Evolutionary conservation across 768 basidiomycete genomes (phyloP), one percentile per base, ranked within the genome.

Genomic region (Boletus rubropictus): DNA sequence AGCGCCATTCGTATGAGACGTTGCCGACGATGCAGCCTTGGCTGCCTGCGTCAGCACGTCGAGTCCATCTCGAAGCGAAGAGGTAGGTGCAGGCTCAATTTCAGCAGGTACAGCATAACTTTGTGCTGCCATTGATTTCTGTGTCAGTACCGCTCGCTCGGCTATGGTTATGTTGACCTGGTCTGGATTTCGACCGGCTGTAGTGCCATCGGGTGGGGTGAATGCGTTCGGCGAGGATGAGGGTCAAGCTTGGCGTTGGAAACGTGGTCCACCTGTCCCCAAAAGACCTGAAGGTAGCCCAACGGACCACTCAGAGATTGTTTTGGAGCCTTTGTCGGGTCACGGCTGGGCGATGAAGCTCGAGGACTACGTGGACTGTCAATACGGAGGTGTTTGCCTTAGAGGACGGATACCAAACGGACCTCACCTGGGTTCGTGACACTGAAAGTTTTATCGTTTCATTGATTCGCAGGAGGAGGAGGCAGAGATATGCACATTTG

Each of bases 101-200:
- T 31, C 48, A 35, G 20, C 3, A 28, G 48, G 62, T 46, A 41
- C 54, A 52, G 44, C 48, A 17, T 22, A 37, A 49, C 14, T 56
- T 39, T 68, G 68, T 17, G 57, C 49, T 14, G 52, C 50, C 46
- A 68, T 72, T 57, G 79, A 71, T 49, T 68, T 68, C 59, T 82
- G 80, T 0, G 72, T 75, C 54, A 76, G 69, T 35, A 76, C 78
- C 5, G 84, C 82, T 42, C 81, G 76, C 59, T 91, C 80, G 0
- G 89, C 89, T 11, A 93, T 82, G 3, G 85, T 88, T 74, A 90
- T n/a, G n/a, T n/a, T n/a, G n/a, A n/a, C n/a, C n/a, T n/a, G n/a
- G n/a, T n/a, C 25, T 12, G 9, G 29, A 10, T 11, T 12, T 12
- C 29, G 29, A 29, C 29, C 11, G 29, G 29, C 29, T 29, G 11